These are phyloP conservation scores for Ustanciosporium gigantosporum DNA, from an alignment of 1,284 basidiomycete species.

Conservation along the genomic window DNA sequence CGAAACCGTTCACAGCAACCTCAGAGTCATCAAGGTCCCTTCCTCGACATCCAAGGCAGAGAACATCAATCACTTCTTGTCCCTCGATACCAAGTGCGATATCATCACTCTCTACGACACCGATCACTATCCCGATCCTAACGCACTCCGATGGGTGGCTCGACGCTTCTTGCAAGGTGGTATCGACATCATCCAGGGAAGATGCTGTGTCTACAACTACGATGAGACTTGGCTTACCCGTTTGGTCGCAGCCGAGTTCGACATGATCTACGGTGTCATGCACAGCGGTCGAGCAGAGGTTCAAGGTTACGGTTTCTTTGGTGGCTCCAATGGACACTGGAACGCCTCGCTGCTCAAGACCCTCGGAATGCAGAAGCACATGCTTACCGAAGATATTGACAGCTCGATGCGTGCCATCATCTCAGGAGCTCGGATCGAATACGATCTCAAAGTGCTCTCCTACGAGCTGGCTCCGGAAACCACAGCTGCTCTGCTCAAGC, in stretches of 20 bases:
- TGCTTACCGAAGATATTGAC: slow-evolving; percentile 57
- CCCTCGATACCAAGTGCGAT: slow-evolving; percentile 41
- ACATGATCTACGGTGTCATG: slow-evolving; percentile 53
- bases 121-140: slow-evolving; percentile 50
- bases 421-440: slow-evolving; percentile 51
- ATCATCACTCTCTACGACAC: slow-evolving; percentile 54
- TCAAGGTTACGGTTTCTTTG: slow-evolving; percentile 52
- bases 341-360: slow-evolving; percentile 48
- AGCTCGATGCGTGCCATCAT: slow-evolving; percentile 51
- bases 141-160: slow-evolving; percentile 48
- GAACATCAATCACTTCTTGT: slow-evolving; percentile 53
- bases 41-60: slow-evolving; percentile 51
- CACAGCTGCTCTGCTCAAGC: slow-evolving; percentile 37
- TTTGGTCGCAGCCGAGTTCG: slow-evolving; percentile 51
- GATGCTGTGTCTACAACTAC: slow-evolving; percentile 54
- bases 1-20: slow-evolving; percentile 22
- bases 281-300: slow-evolving; percentile 49
- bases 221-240: slow-evolving; percentile 41
- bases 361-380: slow-evolving; percentile 49
- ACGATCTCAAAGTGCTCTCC: slow-evolving; percentile 49
- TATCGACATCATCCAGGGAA: slow-evolving; percentile 55
- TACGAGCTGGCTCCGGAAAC: slow-evolving; percentile 53
- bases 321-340: slow-evolving; percentile 56
- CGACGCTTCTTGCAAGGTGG: slow-evolving; percentile 46
- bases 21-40: slow-evolving; percentile 50